Evolutionary conservation across 768 basidiomycete genomes (phyloP).

Genomic region (Tulasnella calospora): DNA sequence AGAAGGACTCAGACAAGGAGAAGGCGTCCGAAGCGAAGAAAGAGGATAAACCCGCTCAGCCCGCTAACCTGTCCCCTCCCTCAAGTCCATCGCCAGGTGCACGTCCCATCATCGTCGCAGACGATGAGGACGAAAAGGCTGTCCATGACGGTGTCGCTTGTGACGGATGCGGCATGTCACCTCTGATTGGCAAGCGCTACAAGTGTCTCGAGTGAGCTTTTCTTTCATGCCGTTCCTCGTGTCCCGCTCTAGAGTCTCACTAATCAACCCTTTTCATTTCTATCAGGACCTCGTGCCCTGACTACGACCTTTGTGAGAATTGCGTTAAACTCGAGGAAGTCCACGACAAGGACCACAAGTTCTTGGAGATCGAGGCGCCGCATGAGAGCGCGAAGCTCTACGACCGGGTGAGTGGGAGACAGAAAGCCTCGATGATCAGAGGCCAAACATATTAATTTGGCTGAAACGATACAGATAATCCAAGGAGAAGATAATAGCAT

Average conservation of each 20-base stretch:
- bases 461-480: background rate
- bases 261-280: background rate
- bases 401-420: slow-evolving; percentile 5
- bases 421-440: background rate
- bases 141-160: slow-evolving; percentile 22
- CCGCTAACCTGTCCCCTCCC: background rate
- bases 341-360: slow-evolving; percentile 20
- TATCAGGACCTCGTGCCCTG: slow-evolving; percentile 23
- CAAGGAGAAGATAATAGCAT: slow-evolving; percentile 16
- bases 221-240: background rate
- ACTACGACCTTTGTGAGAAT: slow-evolving; percentile 26
- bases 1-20: background rate
- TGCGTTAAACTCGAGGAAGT: slow-evolving; percentile 18
- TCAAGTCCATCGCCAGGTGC: background rate
- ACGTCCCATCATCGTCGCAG: slow-evolving; percentile 5
- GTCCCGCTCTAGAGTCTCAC: background rate
- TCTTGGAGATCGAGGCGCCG: slow-evolving; percentile 18
- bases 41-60: background rate
- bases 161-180: slow-evolving; percentile 25
- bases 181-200: slow-evolving; percentile 22
- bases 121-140: background rate
- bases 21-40: background rate
- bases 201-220: slow-evolving; percentile 25
- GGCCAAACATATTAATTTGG: background rate
- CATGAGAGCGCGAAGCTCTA: slow-evolving; percentile 17